Evolutionary conservation across 169 alveolate genomes (phyloP).

Genomic region (Pseudocohnilembus persalinus): DNA sequence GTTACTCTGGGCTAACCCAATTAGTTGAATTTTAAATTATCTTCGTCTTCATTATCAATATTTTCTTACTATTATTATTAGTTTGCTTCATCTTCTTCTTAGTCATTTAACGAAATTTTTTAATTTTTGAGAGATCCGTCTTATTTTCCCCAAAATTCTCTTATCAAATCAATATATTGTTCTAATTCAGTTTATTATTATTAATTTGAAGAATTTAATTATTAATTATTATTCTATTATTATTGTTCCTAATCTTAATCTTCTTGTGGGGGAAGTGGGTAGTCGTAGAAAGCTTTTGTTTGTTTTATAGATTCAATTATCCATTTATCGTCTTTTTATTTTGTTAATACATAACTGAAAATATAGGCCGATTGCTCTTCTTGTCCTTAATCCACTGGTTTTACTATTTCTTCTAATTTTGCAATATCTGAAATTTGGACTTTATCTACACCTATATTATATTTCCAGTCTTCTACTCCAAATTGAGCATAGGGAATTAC

Average conservation of each 20-base stretch:
- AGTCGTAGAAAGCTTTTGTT: neutral
- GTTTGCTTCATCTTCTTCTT: neutral
- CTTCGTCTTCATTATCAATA: neutral
- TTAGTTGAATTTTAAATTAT: neutral
- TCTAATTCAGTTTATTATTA: neutral
- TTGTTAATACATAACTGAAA: neutral
- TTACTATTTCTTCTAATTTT: neutral
- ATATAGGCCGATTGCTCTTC: conserved; percentile 4
- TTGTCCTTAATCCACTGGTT: neutral
- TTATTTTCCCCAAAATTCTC: neutral
- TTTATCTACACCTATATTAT: neutral
- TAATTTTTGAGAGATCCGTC: neutral
- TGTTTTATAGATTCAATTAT: neutral
- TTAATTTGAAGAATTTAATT: no score
- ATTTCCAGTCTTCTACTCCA: neutral
- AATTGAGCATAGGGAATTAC: neutral
- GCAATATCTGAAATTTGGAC: neutral
- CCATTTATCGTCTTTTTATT: neutral
- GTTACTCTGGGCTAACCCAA: neutral
- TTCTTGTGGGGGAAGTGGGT: neutral
- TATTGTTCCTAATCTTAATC: neutral
- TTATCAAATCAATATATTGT: neutral
- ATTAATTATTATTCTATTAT: no score
- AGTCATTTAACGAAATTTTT: neutral
- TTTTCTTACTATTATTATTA: no score